Conservation (phyloP, 179 eudicot species). For the Vitellaria paradoxa region DNA sequence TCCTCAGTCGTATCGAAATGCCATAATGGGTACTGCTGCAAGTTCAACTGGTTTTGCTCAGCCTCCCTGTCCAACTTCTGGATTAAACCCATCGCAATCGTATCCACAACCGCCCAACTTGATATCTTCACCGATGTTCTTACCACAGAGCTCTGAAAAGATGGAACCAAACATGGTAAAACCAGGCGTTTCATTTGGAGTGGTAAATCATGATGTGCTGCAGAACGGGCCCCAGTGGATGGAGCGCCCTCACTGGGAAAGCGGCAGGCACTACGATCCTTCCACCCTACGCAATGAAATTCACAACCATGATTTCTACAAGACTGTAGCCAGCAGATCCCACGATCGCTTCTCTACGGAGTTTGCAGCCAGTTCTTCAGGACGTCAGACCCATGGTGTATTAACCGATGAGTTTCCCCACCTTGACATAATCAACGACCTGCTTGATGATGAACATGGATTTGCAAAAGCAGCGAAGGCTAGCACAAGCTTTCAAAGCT, state of each 20-base stretch:
- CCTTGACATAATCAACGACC: conserved; percentile 82
- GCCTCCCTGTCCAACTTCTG: conserved; percentile 35
- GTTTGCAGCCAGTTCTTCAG: conserved; percentile 38
- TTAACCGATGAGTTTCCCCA: conserved; percentile 87
- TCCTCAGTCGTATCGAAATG: conserved; percentile 74
- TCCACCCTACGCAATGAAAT: conserved; percentile 32
- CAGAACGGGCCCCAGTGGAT: conserved; percentile 45
- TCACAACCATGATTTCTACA: conserved; percentile 37
- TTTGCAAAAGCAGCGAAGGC: conserved; percentile 24
- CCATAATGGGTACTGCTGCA: conserved; percentile 52
- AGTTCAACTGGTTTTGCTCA: conserved; percentile 39
- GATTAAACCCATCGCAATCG: conserved; percentile 36
- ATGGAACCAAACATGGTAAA: conserved; percentile 31
- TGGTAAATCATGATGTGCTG: conserved; percentile 33
- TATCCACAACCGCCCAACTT: conserved; percentile 48
- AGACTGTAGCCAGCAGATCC: conserved; percentile 29
- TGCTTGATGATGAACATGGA: conserved; percentile 76
- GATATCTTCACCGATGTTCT: conserved; percentile 31
- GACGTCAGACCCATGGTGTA: conserved; percentile 42
- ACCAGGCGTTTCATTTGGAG: conserved; percentile 41
- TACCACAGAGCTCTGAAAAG: conserved; percentile 41
- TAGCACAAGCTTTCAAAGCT: conserved; percentile 37
- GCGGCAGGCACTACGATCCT: conserved; percentile 34
- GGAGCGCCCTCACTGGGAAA: conserved; percentile 42
- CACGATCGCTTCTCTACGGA: conserved; percentile 38